Conservation (phyloP, 1,284 basidiomycete genomes). For the Pyrrhoderma lamaoense region DNA sequence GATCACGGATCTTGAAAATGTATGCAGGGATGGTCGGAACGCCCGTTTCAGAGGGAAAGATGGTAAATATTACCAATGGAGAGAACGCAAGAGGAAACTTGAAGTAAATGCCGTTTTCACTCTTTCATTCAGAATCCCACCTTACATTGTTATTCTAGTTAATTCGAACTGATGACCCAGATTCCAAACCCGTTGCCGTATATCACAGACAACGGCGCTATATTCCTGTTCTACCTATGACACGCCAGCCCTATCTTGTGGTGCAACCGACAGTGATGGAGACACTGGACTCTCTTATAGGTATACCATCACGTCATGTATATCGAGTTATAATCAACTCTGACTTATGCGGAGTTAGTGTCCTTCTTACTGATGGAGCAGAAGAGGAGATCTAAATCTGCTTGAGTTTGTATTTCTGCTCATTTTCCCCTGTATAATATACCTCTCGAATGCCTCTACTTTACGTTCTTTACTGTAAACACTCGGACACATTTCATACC, state of each 20-base stretch:
- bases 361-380: slow-evolving; percentile 29
- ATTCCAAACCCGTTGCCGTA: slow-evolving; percentile 28
- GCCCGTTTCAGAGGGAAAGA: slow-evolving; percentile 29
- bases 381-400: slow-evolving; percentile 18
- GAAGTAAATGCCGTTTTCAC: slow-evolving; percentile 23
- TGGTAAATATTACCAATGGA: slow-evolving; percentile 29
- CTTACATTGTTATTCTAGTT: slow-evolving; percentile 22
- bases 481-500: no score
- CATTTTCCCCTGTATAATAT: not conserved
- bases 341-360: slow-evolving; percentile 20
- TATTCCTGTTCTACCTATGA: slow-evolving; percentile 31
- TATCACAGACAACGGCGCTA: slow-evolving; percentile 33
- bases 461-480: not conserved
- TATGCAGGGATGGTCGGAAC: slow-evolving; percentile 17
- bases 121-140: not conserved
- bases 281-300: slow-evolving; percentile 33
- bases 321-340: not conserved
- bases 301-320: slow-evolving; percentile 22
- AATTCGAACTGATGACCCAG: slow-evolving; percentile 25
- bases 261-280: slow-evolving; percentile 30
- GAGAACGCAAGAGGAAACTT: slow-evolving; percentile 23
- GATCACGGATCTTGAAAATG: no score
- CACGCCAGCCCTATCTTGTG: slow-evolving; percentile 33
- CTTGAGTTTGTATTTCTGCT: not conserved
- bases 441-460: no score